Conservation (phyloP, 2,329 filamentous ascomycete genomes). For the Zymoseptoria brevis region DNA sequence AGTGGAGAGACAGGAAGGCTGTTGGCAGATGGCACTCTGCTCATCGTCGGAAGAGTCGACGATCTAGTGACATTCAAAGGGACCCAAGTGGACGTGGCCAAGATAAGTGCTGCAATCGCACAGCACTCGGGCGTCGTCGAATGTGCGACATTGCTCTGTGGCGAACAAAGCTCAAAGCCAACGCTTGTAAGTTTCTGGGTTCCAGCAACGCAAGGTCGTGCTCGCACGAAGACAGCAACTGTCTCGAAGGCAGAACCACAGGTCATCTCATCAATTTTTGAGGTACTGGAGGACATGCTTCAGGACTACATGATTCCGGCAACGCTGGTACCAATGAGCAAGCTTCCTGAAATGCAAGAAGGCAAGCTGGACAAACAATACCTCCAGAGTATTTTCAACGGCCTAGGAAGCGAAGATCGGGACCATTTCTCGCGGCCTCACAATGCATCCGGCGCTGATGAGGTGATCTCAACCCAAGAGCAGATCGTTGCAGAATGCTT, state of each 20-base stretch:
- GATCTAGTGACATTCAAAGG: constrained; percentile 77
- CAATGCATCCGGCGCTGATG: constrained; percentile 29
- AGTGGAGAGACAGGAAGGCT: constrained; percentile 77
- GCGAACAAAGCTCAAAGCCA: constrained; percentile 34
- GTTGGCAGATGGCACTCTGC: constrained; percentile 65
- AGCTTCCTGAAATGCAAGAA: constrained; percentile 63
- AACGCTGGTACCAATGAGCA: constrained; percentile 60
- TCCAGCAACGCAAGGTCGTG: constrained; percentile 25
- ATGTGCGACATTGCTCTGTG: constrained; percentile 56
- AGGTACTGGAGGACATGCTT: constrained; percentile 48
- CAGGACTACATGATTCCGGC: constrained; percentile 74
- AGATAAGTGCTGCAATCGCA: constrained; percentile 60
- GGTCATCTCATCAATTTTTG: constrained; percentile 41
- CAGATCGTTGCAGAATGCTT: constrained; percentile 48
- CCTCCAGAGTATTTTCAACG: constrained; percentile 44
- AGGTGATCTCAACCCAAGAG: constrained; percentile 51
- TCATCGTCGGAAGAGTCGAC: constrained; percentile 66
- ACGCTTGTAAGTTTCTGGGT: constrained; percentile 66
- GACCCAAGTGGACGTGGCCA: constrained; percentile 68
- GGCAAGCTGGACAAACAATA: constrained; percentile 62
- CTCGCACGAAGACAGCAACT: background rate
- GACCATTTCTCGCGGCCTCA: constrained; percentile 30
- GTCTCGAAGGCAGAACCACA: constrained; percentile 1
- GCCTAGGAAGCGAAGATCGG: constrained; percentile 42
- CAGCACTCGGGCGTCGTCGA: constrained; percentile 47